Evolutionary conservation across 2,329 filamentous ascomycete species (phyloP).

Genomic region (Eutypella sp.): DNA sequence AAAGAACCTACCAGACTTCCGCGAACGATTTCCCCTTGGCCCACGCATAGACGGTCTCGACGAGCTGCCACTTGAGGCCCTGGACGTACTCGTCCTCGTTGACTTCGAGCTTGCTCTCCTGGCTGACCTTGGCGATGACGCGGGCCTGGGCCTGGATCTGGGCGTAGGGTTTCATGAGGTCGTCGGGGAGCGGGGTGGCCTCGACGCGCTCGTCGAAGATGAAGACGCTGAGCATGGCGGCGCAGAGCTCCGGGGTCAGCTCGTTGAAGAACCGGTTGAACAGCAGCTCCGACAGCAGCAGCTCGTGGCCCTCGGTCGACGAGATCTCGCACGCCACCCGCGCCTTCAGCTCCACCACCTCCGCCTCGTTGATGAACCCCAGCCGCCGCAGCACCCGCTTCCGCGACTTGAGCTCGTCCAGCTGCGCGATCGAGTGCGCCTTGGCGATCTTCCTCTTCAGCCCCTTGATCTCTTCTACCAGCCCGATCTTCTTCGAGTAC

Average conservation of each 20-base stretch:
- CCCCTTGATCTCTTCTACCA: slow-evolving; percentile 75
- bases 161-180: slow-evolving; percentile 77
- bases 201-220: slow-evolving; percentile 97
- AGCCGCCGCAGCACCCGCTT: slow-evolving; percentile 92
- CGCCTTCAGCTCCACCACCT: slow-evolving; percentile 95
- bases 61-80: slow-evolving; percentile 88
- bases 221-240: slow-evolving; percentile 84
- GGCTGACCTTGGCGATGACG: slow-evolving; percentile 85
- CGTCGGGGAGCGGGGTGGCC: slow-evolving; percentile 71
- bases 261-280: slow-evolving; percentile 99
- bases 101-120: slow-evolving; percentile 89
- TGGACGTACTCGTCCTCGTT: slow-evolving; percentile 92
- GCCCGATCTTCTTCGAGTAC: slow-evolving; percentile 74
- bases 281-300: slow-evolving; percentile 85
- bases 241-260: slow-evolving; percentile 79
- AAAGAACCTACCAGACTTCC: slow-evolving; percentile 78
- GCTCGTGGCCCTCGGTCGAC: slow-evolving; percentile 82
- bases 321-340: slow-evolving; percentile 97
- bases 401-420: slow-evolving; percentile 92
- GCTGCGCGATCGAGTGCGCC: slow-evolving; percentile 82
- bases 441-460: slow-evolving; percentile 82
- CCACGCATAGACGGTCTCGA: slow-evolving; percentile 95
- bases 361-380: slow-evolving; percentile 90
- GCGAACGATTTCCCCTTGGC: slow-evolving; percentile 84
- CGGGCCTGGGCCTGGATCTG: slow-evolving; percentile 85